Evolutionary conservation across 2,329 filamentous ascomycete genomes (phyloP).

Genomic region (Pezicula neosporulosa): DNA sequence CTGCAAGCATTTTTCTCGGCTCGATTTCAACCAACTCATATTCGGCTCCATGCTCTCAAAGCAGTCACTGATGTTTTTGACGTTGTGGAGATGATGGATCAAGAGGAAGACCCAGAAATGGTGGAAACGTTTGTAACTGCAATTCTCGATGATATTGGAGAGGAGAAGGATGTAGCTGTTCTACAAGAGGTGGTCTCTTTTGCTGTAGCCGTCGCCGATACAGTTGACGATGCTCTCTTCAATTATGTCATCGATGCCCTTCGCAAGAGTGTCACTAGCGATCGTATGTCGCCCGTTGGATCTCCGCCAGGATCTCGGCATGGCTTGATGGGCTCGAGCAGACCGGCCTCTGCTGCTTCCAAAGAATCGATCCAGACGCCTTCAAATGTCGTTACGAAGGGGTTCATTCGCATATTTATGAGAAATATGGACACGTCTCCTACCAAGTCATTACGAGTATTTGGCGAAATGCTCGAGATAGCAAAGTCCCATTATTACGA

Average conservation of each 20-base stretch:
- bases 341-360: conserved; percentile 7
- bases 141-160: conserved; percentile 56
- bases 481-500: conserved; percentile 57
- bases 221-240: conserved; percentile 56
- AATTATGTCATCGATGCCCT: conserved; percentile 52
- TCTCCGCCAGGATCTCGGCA: conserved; percentile 23
- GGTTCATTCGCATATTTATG: conserved; percentile 74
- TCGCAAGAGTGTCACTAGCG: conserved; percentile 44
- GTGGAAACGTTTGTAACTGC: conserved; percentile 57
- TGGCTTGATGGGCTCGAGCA: conserved; percentile 14
- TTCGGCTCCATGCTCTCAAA: conserved; percentile 60
- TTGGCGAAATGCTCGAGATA: conserved; percentile 61
- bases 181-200: conserved; percentile 63
- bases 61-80: conserved; percentile 49
- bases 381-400: conserved; percentile 68
- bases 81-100: conserved; percentile 46
- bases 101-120: conserved; percentile 53
- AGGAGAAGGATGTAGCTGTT: conserved; percentile 63
- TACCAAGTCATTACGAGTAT: conserved; percentile 60
- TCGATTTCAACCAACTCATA: conserved; percentile 53
- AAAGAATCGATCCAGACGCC: conserved; percentile 40
- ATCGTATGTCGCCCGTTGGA: conserved; percentile 39
- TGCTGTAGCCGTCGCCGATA: conserved; percentile 60
- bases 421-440: conserved; percentile 65
- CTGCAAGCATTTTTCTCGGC: conserved; percentile 63